Evolutionary conservation across 495 filamentous ascomycete genomes (phyloP).

Genomic region (Neurospora discreta): DNA sequence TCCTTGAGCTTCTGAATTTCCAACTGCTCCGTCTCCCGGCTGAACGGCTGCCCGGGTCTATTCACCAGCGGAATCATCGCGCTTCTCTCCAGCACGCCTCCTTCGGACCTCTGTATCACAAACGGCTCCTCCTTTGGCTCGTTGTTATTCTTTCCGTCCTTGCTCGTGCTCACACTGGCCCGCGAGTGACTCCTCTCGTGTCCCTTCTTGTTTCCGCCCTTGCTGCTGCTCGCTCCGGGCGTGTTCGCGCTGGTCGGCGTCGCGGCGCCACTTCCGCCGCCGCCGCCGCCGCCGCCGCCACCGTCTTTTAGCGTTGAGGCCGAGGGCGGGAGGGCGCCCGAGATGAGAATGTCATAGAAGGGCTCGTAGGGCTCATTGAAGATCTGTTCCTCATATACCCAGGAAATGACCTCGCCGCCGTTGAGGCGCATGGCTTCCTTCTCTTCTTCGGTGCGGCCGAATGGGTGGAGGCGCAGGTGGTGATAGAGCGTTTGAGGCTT

Average conservation of each 20-base stretch:
- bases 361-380: constrained; percentile 94
- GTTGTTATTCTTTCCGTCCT: constrained; percentile 5
- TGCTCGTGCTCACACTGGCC: constrained; percentile 11
- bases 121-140: constrained; percentile 1
- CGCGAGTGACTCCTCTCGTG: not conserved
- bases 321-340: constrained; percentile 37
- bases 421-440: constrained; percentile 51
- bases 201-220: not conserved
- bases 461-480: constrained; percentile 82
- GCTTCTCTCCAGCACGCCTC: constrained; percentile 46
- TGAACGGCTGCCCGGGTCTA: constrained; percentile 58
- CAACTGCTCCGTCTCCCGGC: constrained; percentile 57
- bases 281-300: not conserved
- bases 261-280: not conserved
- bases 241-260: not conserved
- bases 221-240: not conserved
- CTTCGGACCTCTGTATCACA: constrained; percentile 21
- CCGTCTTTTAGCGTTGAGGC: constrained; percentile 16
- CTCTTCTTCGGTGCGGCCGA: constrained; percentile 63
- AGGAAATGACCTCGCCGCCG: constrained; percentile 55
- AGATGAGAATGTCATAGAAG: constrained; percentile 73
- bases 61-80: constrained; percentile 60
- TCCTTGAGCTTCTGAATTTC: constrained; percentile 64
- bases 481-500: constrained; percentile 90
- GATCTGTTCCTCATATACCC: constrained; percentile 79